phyloP scores from a whole-genome alignment of 257 asterid genomes.

The Salvia rosmarinus region DNA sequence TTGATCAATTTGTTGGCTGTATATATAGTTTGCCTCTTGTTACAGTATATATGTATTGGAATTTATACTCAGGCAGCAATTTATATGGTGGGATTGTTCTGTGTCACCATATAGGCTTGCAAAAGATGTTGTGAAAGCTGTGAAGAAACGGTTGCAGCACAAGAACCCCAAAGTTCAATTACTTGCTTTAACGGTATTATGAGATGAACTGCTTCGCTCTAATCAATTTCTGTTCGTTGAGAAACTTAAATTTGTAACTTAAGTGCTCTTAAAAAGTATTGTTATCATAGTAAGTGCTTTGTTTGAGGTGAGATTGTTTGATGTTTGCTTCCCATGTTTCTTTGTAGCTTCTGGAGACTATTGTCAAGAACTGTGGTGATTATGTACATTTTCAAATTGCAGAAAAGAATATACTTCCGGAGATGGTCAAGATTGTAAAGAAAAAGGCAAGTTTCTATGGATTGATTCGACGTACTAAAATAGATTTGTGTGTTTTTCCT shows the following conservation, averaged over 20 bases:
- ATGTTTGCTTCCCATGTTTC: conserved; percentile 20
- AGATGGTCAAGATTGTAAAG: conserved; percentile 90
- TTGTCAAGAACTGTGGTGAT: conserved; percentile 99
- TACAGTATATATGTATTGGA: neutral
- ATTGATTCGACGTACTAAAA: neutral
- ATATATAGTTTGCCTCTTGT: neutral
- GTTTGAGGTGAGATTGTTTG: neutral
- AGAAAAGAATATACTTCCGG: conserved; percentile 78
- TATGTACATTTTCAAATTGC: conserved; percentile 87
- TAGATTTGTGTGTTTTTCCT: conserved; percentile 3
- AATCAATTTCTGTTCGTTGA: conserved; percentile 4
- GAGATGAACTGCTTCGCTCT: neutral
- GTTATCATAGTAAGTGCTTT: neutral
- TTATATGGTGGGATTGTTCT: conserved; percentile 20
- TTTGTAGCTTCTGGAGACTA: conserved; percentile 84
- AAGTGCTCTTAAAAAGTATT: neutral
- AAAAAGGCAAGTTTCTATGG: conserved; percentile 60
- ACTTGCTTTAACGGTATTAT: conserved; percentile 87
- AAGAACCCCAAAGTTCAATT: conserved; percentile 90
- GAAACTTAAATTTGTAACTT: neutral
- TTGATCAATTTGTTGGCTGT: conserved; percentile 5
- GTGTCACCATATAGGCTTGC: conserved; percentile 55
- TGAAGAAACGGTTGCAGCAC: conserved; percentile 91
- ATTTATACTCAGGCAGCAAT: conserved; percentile 12
- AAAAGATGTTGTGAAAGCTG: conserved; percentile 84